A percentile compares a stretch with the other conserved stretches of the same genome.
Evolutionary conservation across 148 eudicot species (phyloP).

Genomic region (Fagopyrum tataricum): DNA sequence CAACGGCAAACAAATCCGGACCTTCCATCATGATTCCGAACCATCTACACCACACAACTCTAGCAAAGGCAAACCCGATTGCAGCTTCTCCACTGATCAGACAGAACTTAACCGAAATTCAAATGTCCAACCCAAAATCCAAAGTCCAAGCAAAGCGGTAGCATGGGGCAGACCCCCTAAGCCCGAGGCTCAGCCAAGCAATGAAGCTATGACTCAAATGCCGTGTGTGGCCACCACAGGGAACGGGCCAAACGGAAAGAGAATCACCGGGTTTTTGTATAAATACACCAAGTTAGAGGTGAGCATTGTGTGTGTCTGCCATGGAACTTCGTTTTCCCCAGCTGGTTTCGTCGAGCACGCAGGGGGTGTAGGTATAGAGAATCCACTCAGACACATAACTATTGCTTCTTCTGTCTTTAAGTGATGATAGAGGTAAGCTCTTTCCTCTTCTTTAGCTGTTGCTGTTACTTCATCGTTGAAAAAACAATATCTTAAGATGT

Average conservation of each 20-base stretch:
- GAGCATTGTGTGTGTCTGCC: slow-evolving; percentile 66
- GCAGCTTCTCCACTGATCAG: neutral
- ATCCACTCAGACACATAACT: slow-evolving; percentile 62
- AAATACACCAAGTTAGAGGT: slow-evolving; percentile 54
- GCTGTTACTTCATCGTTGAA: too few species aligned
- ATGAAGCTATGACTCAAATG: slow-evolving; percentile 31
- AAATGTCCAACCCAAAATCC: slow-evolving; percentile 12
- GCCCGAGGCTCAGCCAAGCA: slow-evolving; percentile 18
- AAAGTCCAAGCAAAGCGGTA: neutral
- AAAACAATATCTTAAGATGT: neutral
- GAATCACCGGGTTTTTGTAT: slow-evolving; percentile 57
- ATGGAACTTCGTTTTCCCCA: slow-evolving; percentile 65
- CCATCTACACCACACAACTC: neutral
- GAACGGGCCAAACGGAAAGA: slow-evolving; percentile 66
- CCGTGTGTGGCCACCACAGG: slow-evolving; percentile 75
- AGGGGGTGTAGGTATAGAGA: slow-evolving; percentile 50
- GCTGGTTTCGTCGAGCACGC: slow-evolving; percentile 81
- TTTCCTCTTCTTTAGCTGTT: neutral
- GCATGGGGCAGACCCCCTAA: slow-evolving; percentile 32
- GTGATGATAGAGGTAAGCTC: slow-evolving; percentile 6
- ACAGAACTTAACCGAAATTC: neutral
- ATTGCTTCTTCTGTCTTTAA: slow-evolving; percentile 36
- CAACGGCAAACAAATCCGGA: slow-evolving; percentile 1
- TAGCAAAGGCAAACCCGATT: neutral
- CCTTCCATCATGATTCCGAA: slow-evolving; percentile 10